Evolutionary conservation across 2,329 filamentous ascomycete species (phyloP), one percentile per base, ranked within the genome.

Genomic region (Furcasterigmium furcatum): DNA sequence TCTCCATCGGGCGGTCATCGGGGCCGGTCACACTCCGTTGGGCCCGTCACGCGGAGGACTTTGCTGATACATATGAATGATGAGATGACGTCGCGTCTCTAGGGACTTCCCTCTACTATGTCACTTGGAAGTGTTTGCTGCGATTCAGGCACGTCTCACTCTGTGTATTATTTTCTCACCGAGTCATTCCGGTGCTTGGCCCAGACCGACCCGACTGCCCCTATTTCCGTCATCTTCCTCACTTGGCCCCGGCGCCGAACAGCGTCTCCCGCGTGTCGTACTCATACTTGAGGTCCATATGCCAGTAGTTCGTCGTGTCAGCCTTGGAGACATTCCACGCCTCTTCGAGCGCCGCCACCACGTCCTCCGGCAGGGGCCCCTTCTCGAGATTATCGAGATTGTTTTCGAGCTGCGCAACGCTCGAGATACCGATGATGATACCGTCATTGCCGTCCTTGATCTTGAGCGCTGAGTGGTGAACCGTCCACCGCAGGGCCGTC

Each of bases 321-420:
- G 65, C 60, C 70, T 90, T 91, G 12, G 78, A 71, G n/a, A 85
- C 70, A 55, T 74, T 52, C 90, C 91, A 95, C 4, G 87, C 89
- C 64, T 88, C 71, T 55, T 95, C 88, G 47, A 95, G 69, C 12
- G 79, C 83, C 60, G 84, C 66, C 9, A 95, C 76, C 14, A 95
- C 84, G 21, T 90, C 87, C 12, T 87, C 80, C 0, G 88, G 88
- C 51, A 95, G 67, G 1, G 88, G 87, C 0, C 88, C 85, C 77
- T 82, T 81, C 60, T 84, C 79, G 24, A 85, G 60, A 50, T 74
- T 68, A 46, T 74, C 66, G 44, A 85, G 65, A 60, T 84, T 84
- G 52, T 71, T 66, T 55, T 76, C 71, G 27, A 85, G 67, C 64
- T 85, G 80, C 43, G 70, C 68, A 40, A 76, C 64, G 55, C 71